A percentile compares a stretch with the other conserved stretches of the same genome.
These are phyloP conservation scores for Peterozyma xylosa DNA, from an alignment of 805 yeast genomes.

Conservation along the genomic window DNA sequence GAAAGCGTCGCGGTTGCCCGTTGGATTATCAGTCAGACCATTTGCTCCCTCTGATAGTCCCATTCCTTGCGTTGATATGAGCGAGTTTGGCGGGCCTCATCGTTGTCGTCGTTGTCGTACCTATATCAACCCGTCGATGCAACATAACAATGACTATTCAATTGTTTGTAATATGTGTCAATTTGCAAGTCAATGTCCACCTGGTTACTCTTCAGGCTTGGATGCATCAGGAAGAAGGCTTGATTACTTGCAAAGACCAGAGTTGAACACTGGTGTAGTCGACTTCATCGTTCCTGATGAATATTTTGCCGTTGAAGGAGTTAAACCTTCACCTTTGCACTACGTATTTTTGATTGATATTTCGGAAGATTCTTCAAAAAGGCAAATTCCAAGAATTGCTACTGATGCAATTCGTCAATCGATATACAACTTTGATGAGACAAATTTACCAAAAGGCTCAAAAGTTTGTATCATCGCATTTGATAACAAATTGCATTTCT, in stretches of 20 bases:
- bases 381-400: conserved; percentile 52
- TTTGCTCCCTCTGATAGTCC: conserved; percentile 59
- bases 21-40: conserved; percentile 77
- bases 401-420: conserved; percentile 65
- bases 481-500: conserved; percentile 67
- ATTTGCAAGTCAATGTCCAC: conserved; percentile 62
- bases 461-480: conserved; percentile 69
- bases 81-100: conserved; percentile 57
- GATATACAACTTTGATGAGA: conserved; percentile 25
- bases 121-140: conserved; percentile 80
- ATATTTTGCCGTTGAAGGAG: conserved; percentile 45
- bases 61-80: conserved; percentile 64
- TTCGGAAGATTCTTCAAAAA: conserved; percentile 47
- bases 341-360: conserved; percentile 73
- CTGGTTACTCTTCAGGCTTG: conserved; percentile 56
- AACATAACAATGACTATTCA: conserved; percentile 48
- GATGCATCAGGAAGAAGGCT: conserved; percentile 55
- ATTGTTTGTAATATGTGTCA: conserved; percentile 86
- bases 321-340: conserved; percentile 41
- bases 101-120: conserved; percentile 91
- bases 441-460: conserved; percentile 29
- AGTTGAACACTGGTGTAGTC: conserved; percentile 73
- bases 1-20: conserved; percentile 64
- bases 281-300: conserved; percentile 74
- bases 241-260: conserved; percentile 64